These are phyloP conservation scores for Clavaria fumosa DNA, from an alignment of 768 basidiomycete genomes.

Conservation along the genomic window DNA sequence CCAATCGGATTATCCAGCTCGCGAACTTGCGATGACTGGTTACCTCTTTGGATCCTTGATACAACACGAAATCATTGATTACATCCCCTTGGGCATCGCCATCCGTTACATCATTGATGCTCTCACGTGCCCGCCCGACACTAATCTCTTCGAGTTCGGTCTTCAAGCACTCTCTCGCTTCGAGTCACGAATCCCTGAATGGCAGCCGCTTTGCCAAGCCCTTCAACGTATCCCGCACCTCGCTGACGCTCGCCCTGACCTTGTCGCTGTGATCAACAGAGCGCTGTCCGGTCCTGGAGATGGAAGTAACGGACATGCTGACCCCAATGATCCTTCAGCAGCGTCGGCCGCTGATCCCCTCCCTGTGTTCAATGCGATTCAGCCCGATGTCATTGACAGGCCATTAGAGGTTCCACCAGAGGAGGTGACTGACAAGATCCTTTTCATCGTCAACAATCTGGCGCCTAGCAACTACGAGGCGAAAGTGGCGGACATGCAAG, in stretches of 20 bases:
- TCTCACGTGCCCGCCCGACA: constrained; percentile 76
- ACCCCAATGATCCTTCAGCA: constrained; percentile 19
- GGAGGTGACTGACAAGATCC: constrained; percentile 79
- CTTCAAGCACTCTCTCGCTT: constrained; percentile 81
- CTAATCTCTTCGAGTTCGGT: constrained; percentile 92
- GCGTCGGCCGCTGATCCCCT: constrained; percentile 24
- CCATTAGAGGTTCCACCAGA: constrained; percentile 62
- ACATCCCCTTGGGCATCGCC: constrained; percentile 88
- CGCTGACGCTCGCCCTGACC: constrained; percentile 70
- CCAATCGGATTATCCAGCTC: constrained; percentile 86
- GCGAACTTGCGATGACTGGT: constrained; percentile 91
- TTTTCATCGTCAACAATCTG: constrained; percentile 97
- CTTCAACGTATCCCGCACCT: constrained; percentile 79
- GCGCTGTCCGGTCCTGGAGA: constrained; percentile 43
- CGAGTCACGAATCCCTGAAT: constrained; percentile 75
- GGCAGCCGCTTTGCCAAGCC: constrained; percentile 84
- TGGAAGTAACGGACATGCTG: constrained; percentile 22
- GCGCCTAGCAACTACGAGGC: constrained; percentile 85
- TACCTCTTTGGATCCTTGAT: constrained; percentile 94
- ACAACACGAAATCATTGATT: constrained; percentile 83
- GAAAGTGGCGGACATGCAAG: constrained; percentile 77
- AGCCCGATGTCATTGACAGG: constrained; percentile 48
- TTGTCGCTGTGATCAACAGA: constrained; percentile 55
- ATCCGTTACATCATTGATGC: constrained; percentile 95
- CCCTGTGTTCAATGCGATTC: constrained; percentile 64